These are phyloP conservation scores for Phytophthora sansomeana DNA, from an alignment of 352 stramenopile genomes.

Conservation along the genomic window DNA sequence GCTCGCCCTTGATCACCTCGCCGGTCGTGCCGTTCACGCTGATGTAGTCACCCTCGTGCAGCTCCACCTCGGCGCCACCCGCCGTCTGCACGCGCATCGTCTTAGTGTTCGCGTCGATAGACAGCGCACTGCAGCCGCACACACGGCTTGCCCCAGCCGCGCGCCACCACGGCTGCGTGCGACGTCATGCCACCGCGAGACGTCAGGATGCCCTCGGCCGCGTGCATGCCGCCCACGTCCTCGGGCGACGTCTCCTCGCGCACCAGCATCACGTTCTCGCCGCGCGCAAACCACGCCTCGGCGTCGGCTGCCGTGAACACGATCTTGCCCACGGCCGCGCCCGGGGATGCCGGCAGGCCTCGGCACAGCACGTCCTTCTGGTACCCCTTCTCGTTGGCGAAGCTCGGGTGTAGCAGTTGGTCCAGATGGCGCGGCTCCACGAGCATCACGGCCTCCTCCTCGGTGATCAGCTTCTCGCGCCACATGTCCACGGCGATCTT, in stretches of 20 bases:
- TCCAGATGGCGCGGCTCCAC: constrained; percentile 33
- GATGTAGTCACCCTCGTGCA: constrained; percentile 32
- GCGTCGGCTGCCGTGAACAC: too few species aligned
- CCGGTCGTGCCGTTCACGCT: constrained; percentile 32
- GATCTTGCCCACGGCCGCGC: too few species aligned
- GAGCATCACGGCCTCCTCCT: constrained; percentile 35
- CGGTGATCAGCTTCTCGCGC: constrained; percentile 37
- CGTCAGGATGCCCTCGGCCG: constrained; percentile 33
- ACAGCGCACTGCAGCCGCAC: constrained; percentile 29
- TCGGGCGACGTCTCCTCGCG: constrained; percentile 22
- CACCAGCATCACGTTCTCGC: constrained; percentile 19
- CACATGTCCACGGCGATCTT: too few species aligned
- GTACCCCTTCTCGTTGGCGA: constrained; percentile 32
- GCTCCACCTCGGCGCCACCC: constrained; percentile 12
- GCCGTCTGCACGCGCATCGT: constrained; percentile 22
- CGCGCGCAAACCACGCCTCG: too few species aligned
- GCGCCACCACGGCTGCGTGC: constrained; percentile 29
- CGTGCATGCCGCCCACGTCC: constrained; percentile 34
- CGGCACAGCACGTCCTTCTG: constrained; percentile 27
- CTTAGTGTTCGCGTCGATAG: constrained; percentile 29
- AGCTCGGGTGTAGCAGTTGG: constrained; percentile 29
- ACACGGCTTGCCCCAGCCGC: constrained; percentile 34
- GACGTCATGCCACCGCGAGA: constrained; percentile 35
- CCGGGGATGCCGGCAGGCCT: too few species aligned
- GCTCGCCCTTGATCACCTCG: constrained; percentile 36